These are phyloP conservation scores for Wickerhamiella dianesei DNA, from an alignment of 805 yeast genomes.

Conservation along the genomic window DNA sequence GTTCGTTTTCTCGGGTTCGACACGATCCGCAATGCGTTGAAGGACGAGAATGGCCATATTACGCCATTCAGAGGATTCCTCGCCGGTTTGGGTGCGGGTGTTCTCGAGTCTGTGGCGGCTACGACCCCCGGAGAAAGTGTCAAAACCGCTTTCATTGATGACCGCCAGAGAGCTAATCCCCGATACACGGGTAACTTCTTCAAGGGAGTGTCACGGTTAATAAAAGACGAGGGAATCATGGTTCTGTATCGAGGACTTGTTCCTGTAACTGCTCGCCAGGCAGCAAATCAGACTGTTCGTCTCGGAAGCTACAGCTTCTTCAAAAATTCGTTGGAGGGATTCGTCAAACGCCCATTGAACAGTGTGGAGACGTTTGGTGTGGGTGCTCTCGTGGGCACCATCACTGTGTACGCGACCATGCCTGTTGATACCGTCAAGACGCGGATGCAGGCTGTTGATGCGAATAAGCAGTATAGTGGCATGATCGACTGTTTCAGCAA, in stretches of 20 bases:
- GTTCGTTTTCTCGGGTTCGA: conserved; percentile 90
- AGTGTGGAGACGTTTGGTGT: conserved; percentile 71
- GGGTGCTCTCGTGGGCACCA: conserved; percentile 78
- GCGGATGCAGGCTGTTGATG: conserved; percentile 87
- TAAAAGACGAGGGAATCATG: conserved; percentile 63
- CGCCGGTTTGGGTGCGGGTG: conserved; percentile 97
- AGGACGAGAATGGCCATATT: conserved; percentile 74
- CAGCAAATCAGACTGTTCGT: conserved; percentile 89
- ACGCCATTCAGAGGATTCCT: conserved; percentile 83
- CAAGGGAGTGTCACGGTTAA: conserved; percentile 49
- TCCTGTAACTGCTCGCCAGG: conserved; percentile 92
- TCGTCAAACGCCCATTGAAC: conserved; percentile 45
- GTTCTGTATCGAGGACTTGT: conserved; percentile 82
- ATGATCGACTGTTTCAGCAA: conserved; percentile 72
- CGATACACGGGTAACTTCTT: conserved; percentile 47
- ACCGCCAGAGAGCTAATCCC: conserved; percentile 63
- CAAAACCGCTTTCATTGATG: conserved; percentile 91
- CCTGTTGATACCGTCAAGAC: conserved; percentile 93
- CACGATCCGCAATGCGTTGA: conserved; percentile 58
- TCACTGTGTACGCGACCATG: conserved; percentile 86
- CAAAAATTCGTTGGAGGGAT: conserved; percentile 32
- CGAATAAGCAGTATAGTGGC: conserved; percentile 52
- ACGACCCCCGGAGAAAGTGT: conserved; percentile 96
- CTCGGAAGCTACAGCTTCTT: conserved; percentile 85
- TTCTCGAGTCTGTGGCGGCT: conserved; percentile 79